Base-by-base conservation (phyloP, 148 eudicot species). In the Heliosperma pusillum region DNA sequence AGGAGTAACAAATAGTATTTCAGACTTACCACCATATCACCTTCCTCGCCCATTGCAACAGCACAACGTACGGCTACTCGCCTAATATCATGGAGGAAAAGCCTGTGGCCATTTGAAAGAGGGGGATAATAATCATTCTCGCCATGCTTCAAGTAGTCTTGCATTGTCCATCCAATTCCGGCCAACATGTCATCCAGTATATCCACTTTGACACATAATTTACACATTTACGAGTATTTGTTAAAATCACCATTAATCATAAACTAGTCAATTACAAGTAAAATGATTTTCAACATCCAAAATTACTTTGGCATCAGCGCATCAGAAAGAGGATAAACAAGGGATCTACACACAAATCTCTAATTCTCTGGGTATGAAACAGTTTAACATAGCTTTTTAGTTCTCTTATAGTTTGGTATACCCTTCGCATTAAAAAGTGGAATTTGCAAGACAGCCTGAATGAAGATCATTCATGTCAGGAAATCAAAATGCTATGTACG, bases 11-110 rank as follows among this genome's bases (percentile, higher is more conserved):
- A 52, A 29, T 30, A 29, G 72, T 44, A 12, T 67, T 15, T 55
- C 15, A 44, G 78, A 87, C 98, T 87, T 87, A 94, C 97, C 84
- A 95, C 98, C 85, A 95, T 80, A 73, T 95, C 97, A 24, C 97
- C 99, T 85, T 92, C 97, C 82, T 95, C 99, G 50, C 97, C 97
- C 99, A 95, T 95, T 60, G 99, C 99, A 73, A 95, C 99, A 52
- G 97, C 99, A 80, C 90, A 86, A 29, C 99, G 92, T 20, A 95
- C 99, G 44, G 97, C 99, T 68, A 92, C 97, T 73, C 93, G 87
- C 77, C 99, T 89, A 29, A 95, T 86, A 80, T 95, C 99, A 84
- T 95, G 97, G 80, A 95, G 77, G 84, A 95, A 95, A 63, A 95
- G 85, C 83, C 99, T 83, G 76, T 95, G 89, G 50, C 97, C 99